These are phyloP conservation scores for Fusarium sp. DNA, from an alignment of 2,329 filamentous ascomycete species.

Conservation along the genomic window DNA sequence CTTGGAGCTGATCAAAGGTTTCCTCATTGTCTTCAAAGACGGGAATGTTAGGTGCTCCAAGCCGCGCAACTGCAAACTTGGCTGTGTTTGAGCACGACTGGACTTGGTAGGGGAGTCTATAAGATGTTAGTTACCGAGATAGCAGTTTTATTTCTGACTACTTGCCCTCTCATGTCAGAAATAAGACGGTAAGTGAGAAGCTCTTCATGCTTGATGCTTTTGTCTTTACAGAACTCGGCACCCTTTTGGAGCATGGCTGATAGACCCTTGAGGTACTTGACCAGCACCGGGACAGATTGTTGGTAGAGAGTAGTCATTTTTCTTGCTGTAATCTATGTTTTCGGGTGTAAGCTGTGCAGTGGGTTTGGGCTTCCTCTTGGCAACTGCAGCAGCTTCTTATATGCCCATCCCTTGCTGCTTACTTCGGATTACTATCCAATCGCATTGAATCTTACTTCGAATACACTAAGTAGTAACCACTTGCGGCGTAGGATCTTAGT, in stretches of 20 bases:
- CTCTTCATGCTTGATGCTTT: slow-evolving; percentile 35
- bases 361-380: background rate
- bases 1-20: slow-evolving; percentile 48
- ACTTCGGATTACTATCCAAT: no score
- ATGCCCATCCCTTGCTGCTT: background rate
- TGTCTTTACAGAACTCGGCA: slow-evolving; percentile 33
- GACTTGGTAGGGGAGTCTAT: slow-evolving; percentile 40
- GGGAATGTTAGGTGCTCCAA: slow-evolving; percentile 32
- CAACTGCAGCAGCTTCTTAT: background rate
- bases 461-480: no score
- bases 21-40: slow-evolving; percentile 42
- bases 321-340: background rate
- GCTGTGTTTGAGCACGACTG: slow-evolving; percentile 44
- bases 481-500: background rate
- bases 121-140: background rate
- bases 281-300: slow-evolving; percentile 43
- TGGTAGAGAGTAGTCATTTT: slow-evolving; percentile 41
- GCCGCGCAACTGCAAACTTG: slow-evolving; percentile 36
- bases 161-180: slow-evolving; percentile 38
- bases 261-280: slow-evolving; percentile 46
- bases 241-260: slow-evolving; percentile 41
- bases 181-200: slow-evolving; percentile 36
- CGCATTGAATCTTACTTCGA: no score
- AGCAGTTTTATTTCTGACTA: rapidly evolving
- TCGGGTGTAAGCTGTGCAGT: background rate